Evolutionary conservation across 805 yeast species (phyloP), one percentile per base, ranked within the genome.

Genomic region (Monosporozyma aquatica): DNA sequence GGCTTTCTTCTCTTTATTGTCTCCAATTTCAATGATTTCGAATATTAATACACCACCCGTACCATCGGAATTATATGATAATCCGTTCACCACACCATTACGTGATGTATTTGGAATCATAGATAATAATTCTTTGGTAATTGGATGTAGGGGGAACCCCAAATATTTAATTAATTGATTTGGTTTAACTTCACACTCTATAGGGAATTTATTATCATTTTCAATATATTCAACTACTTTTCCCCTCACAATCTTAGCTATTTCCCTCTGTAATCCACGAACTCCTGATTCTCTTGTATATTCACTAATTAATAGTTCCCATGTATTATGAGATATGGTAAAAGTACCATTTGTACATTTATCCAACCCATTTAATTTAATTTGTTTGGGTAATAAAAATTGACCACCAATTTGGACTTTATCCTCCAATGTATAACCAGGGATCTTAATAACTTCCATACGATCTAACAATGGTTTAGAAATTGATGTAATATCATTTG

Each of bases 211-310:
- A 6, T 48, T 46, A 33, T 48, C 46, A 14, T 49, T 50, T 76
- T 78, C 21, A 87, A 96, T 48, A 87, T 83, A 56, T 82, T 80
- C 56, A 80, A 71, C 95, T 11, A 95, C 87, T 64, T 90, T 92
- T 61, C 97, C 80, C 41, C 97, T 72, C 66, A 80, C 87, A 23
- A 90, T 82, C 62, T 90, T 84, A 50, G 85, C 92, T 46, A 92
- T 74, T 54, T 82, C 78, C 56, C 85, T 86, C 65, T 87, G 87
- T 61, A 92, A 69, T 53, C 86, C 84, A 71, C 98, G 82, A 18
- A 90, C 92, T 50, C 98, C 98, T 61, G 94, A 83, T 64, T 92
- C 98, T 53, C 95, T 76, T 55, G 97, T 89, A 57, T 92, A 92
- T 51, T 80, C 78, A 49, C 78, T 82, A 53, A 90, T 85, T 54